A percentile compares a stretch with the other conserved stretches of the same genome.
phyloP scores from a whole-genome alignment of 805 yeast species.

The Metschnikowia rubicola region DNA sequence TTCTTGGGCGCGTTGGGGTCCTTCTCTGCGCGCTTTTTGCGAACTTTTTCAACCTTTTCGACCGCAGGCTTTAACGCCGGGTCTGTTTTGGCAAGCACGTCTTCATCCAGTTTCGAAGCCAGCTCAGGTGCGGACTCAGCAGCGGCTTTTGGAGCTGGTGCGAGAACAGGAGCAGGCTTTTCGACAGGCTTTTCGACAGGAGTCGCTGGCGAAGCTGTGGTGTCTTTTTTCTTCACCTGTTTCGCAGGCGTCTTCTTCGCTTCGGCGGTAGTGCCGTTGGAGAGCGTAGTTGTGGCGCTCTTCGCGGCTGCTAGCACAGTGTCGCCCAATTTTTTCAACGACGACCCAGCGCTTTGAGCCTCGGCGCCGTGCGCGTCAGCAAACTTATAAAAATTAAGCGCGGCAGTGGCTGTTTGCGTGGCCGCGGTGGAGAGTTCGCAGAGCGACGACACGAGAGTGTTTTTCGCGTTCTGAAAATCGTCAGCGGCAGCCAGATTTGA shows the following conservation, averaged over 20 bases:
- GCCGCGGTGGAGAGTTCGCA: conserved; percentile 86
- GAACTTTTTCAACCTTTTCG: conserved; percentile 21
- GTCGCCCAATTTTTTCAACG: conserved; percentile 30
- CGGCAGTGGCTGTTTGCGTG: conserved; percentile 74
- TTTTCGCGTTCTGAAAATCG: conserved; percentile 19
- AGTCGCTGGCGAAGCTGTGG: conserved; percentile 8
- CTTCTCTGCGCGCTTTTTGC: conserved; percentile 47
- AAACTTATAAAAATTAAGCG: conserved; percentile 69
- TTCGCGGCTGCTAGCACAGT: conserved; percentile 27
- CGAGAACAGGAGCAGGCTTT: conserved; percentile 7
- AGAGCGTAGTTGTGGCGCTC: conserved; percentile 36
- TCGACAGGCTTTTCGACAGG: conserved; percentile 1
- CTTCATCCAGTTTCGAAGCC: neutral
- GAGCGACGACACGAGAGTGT: conserved; percentile 64
- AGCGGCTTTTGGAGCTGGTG: neutral
- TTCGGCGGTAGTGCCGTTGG: conserved; percentile 14
- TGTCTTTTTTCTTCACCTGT: conserved; percentile 13
- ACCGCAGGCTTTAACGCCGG: conserved; percentile 6
- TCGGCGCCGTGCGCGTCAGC: conserved; percentile 42
- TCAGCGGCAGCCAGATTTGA: neutral
- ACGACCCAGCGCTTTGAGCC: conserved; percentile 33
- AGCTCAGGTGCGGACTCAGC: neutral
- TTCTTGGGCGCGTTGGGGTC: conserved; percentile 97
- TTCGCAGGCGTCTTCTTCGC: conserved; percentile 10
- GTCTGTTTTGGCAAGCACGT: conserved; percentile 7